Evolutionary conservation across 768 basidiomycete species (phyloP), one percentile per base, ranked within the genome.

Genomic region (Dendrothele bispora): DNA sequence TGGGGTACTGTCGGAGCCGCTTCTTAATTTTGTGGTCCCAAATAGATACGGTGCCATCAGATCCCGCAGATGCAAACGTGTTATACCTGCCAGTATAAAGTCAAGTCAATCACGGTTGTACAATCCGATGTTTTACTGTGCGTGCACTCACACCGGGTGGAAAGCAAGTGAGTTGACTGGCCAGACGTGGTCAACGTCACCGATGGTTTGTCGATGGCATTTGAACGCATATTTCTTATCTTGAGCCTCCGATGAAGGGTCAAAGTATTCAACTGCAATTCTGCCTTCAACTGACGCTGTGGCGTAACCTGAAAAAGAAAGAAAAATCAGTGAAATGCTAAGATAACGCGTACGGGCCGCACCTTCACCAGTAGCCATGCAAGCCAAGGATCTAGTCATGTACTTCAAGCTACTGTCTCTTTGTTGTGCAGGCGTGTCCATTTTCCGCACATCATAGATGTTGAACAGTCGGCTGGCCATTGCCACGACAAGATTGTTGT

Each of bases 21-120:
- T 98, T 98, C 73, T 98, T 97, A 46, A 95, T 87, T 55, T 87
- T 86, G 67, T 95, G 93, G 62, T 98, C 97, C 97, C 97, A 99
- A 50, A 98, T 85, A 0, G 92, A 93, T 35, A 98, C 91, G 1
- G 88, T 88, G 1, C 86, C 86, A 64, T 99, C 97, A 0, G 93
- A 95, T 29, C 97, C 97, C 2, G 87, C 95, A 1, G 95, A 95
- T 0, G 92, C 92, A 57, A 99, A 97, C 0, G 95, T 98, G 64
- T 92, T 95, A 71, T 85, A 86, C 4, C 90, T 92, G 18, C 22
- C 51, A 21, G 39, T 17, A 38, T 14, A 27, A 32, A 32, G 27
- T 28, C 2, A 43, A 43, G n/a, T n/a, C 14, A 25, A 20, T 17
- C 7, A 43, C 12, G 14, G 15, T 37, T 30, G 43, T 12, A 22